These are phyloP conservation scores for Crithidia mellificae DNA, from an alignment of 208 protist species.

Conservation along the genomic window DNA sequence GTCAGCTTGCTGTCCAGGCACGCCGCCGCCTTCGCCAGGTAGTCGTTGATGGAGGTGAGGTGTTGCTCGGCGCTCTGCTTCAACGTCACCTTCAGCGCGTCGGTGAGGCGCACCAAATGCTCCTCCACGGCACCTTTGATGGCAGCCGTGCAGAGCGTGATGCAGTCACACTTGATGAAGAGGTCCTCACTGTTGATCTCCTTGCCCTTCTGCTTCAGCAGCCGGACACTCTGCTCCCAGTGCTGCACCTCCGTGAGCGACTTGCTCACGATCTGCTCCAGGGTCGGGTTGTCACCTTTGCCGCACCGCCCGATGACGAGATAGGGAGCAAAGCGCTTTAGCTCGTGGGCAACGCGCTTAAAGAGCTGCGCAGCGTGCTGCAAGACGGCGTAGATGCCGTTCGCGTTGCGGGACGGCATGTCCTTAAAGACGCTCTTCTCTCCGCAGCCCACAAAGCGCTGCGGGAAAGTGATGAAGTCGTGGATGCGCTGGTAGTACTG, in stretches of 20 bases:
- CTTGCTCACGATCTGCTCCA: slow-evolving; percentile 90
- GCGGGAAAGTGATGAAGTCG: slow-evolving; percentile 95
- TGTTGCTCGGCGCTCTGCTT: slow-evolving; percentile 81
- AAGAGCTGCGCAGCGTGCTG: slow-evolving; percentile 92
- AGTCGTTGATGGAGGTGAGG: slow-evolving; percentile 83
- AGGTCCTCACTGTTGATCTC: slow-evolving; percentile 94
- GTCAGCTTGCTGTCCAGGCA: slow-evolving; percentile 87
- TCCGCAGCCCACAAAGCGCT: slow-evolving; percentile 88
- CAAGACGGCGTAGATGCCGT: slow-evolving; percentile 91
- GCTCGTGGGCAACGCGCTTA: slow-evolving; percentile 77
- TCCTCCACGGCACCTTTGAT: slow-evolving; percentile 95
- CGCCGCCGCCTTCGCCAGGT: slow-evolving; percentile 68
- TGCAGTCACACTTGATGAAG: slow-evolving; percentile 93
- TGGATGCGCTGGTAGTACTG: slow-evolving; percentile 95
- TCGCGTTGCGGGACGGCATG: slow-evolving; percentile 91
- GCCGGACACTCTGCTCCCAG: slow-evolving; percentile 94
- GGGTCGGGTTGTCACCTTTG: slow-evolving; percentile 57
- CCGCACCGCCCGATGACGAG: slow-evolving; percentile 92
- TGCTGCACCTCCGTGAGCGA: slow-evolving; percentile 92
- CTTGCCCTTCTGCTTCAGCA: slow-evolving; percentile 95
- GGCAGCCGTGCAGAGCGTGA: slow-evolving; percentile 91
- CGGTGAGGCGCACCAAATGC: slow-evolving; percentile 87
- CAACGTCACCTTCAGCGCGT: slow-evolving; percentile 88
- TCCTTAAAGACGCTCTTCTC: slow-evolving; percentile 68
- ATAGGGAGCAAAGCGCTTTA: slow-evolving; percentile 88